These are phyloP conservation scores for Leucogyrophana mollusca DNA, from an alignment of 768 basidiomycete genomes.

Conservation along the genomic window DNA sequence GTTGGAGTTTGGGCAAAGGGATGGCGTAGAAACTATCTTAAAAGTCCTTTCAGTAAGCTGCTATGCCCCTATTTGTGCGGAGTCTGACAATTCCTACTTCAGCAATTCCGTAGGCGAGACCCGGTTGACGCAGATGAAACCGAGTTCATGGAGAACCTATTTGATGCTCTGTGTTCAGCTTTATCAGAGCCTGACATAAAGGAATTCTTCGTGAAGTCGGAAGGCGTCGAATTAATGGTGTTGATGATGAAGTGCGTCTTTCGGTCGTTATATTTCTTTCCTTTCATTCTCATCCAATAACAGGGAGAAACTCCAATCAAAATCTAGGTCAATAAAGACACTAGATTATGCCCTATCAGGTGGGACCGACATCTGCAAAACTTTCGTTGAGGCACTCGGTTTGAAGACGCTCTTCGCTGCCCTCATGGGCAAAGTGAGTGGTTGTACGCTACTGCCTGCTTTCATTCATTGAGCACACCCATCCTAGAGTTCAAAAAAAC, in stretches of 20 bases:
- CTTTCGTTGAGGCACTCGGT: constrained; percentile 85
- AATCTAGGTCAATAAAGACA: constrained; percentile 84
- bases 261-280: not conserved
- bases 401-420: constrained; percentile 88
- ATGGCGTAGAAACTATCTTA: constrained; percentile 77
- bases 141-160: constrained; percentile 98
- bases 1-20: constrained; percentile 61
- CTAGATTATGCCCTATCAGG: constrained; percentile 91
- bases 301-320: constrained; percentile 82
- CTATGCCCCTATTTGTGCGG: not conserved
- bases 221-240: constrained; percentile 97
- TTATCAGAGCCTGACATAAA: constrained; percentile 81
- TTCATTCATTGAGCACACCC: not conserved
- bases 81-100: constrained; percentile 13
- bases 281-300: constrained; percentile 4
- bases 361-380: constrained; percentile 69
- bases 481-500: constrained; percentile 58
- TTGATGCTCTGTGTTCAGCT: constrained; percentile 86
- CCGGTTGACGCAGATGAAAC: constrained; percentile 86
- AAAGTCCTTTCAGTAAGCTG: constrained; percentile 76
- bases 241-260: constrained; percentile 89
- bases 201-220: constrained; percentile 77
- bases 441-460: not conserved
- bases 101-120: constrained; percentile 89
- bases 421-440: constrained; percentile 88